Base-by-base conservation (phyloP, 106 monocot genomes). In the Phalaenopsis aphrodite region DNA sequence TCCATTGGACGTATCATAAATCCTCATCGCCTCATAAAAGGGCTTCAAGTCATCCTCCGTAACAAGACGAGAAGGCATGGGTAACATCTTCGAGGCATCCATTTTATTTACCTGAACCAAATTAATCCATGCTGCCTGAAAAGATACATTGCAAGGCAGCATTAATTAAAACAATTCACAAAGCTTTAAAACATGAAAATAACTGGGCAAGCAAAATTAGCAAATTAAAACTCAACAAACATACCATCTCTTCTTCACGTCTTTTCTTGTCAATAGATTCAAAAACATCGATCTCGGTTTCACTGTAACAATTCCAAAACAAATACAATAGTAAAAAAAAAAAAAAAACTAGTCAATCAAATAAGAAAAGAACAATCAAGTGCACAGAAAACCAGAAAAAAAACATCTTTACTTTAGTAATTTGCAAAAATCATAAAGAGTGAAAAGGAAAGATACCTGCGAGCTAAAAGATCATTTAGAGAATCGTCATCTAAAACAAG, bases 401-500 rank as follows among this genome's bases (percentile, higher is more conserved):
- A 43, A 5, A 18, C 5, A 14, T 39, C 14, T 19, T 74, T 43
- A 43, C n/a, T 45, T 18, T 42, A 74, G 74, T 45, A 19, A 4
- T 43, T 18, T 19, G 17, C 7, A 41, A 43, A n/a, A 17, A 43
- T 74, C 19, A 45, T 43, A 52, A 12, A 36, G 19, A 74, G 17
- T 69, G 30, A 69, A 69, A 37, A 39, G 69, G 3, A 11, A 38
- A 45, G 30, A 75, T 84, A 88, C 99, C 99, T 95, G 45, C 99
- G 95, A 41, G 99, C 99, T 71, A 99, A 78, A 56, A 99, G 81
- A 82, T 95, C 85, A 83, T 99, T 99, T 39, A 99, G 95, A 84
- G 99, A 86, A 88, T 99, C 99, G 88, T 99, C 95, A 83, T 89
- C 95, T 81, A 99, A 88, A 64, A 99, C 99, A 87, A 84, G 88